Evolutionary conservation across 805 yeast species (phyloP), one percentile per base, ranked within the genome.

Genomic region (Teunomyces aglyptinius): DNA sequence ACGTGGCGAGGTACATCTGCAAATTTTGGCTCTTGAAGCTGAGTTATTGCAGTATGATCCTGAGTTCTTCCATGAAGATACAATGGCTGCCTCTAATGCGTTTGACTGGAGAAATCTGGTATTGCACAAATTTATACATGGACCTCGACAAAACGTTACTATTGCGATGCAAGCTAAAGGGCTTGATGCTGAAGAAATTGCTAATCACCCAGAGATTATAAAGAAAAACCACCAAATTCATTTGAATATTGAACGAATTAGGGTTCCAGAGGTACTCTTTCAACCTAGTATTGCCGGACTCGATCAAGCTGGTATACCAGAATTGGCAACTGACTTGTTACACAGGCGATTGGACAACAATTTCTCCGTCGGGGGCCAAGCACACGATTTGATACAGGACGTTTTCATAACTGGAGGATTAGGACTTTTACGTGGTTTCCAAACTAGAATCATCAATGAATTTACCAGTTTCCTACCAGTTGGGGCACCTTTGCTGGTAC

Each of bases 201-300:
- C 72, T 40, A 65, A 58, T 41, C 67, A 71, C 52, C 77, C 76
- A 1, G 96, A 89, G 55, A 82, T 86, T 45, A 77, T 82, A n/a
- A 89, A 85, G 53, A 89, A 91, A 55, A 85, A 84, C 50, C 96
- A 91, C 65, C 98, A 94, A 68, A 73, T 95, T 46, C 96, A 91
- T 69, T 57, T 94, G 38, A 95, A 92, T 63, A 76, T 92, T 35
- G 99, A 94, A 67, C 77, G 99, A 49, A 85, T 92, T 24, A 78
- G 95, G 47, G 88, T 92, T 2, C 97, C 98, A 0, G 99, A 94
- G 65, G 84, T 91, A 2, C 61, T 90, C 41, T 90, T 94, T 65
- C 94, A 92, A 63, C 99, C 99, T 5, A 78, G 85, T 6, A 89
- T 94, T 51, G 96, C 95, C 0, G 99, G 99, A 18, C 73, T 90